Conservation (phyloP, 2,329 filamentous ascomycete species). For the Thermomyces lanuginosus region DNA sequence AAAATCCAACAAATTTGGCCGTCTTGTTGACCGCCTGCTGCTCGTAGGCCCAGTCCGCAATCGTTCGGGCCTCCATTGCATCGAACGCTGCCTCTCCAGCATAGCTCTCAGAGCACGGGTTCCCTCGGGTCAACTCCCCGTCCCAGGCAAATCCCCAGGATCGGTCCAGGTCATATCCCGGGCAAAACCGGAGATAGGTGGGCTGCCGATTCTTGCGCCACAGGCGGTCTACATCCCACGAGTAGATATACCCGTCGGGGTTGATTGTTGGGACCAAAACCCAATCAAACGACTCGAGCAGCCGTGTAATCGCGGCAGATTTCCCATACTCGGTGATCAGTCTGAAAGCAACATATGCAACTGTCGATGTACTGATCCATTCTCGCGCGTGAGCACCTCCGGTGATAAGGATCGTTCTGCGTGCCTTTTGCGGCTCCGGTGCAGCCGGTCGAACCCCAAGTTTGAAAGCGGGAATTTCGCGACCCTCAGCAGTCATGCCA, state of each 20-base stretch:
- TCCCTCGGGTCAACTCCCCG: slow-evolving; percentile 45
- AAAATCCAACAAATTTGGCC: slow-evolving; percentile 61
- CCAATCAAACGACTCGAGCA: slow-evolving; percentile 73
- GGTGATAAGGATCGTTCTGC: slow-evolving; percentile 65
- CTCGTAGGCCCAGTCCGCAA: slow-evolving; percentile 70
- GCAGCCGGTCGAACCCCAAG: slow-evolving; percentile 47
- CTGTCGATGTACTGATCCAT: slow-evolving; percentile 88
- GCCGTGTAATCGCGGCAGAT: slow-evolving; percentile 49
- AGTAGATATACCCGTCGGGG: slow-evolving; percentile 87
- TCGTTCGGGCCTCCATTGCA: slow-evolving; percentile 55
- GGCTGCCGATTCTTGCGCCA: slow-evolving; percentile 87
- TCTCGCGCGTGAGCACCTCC: slow-evolving; percentile 87
- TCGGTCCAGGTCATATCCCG: slow-evolving; percentile 76
- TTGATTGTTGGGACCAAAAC: slow-evolving; percentile 80
- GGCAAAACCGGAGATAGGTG: slow-evolving; percentile 68
- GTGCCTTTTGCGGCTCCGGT: slow-evolving; percentile 28
- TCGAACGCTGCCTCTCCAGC: slow-evolving; percentile 72
- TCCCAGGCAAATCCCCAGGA: slow-evolving; percentile 78
- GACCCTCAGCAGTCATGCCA: slow-evolving; percentile 74
- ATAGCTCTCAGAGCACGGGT: slow-evolving; percentile 84
- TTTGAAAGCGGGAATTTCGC: slow-evolving; percentile 67
- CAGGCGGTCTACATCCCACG: slow-evolving; percentile 76
- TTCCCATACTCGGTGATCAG: slow-evolving; percentile 73
- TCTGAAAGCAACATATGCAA: slow-evolving; percentile 79
- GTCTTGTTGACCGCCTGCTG: slow-evolving; percentile 58